These are phyloP conservation scores for Thamnidium elegans DNA, from an alignment of 192 early-diverging fungal species.

Conservation along the genomic window DNA sequence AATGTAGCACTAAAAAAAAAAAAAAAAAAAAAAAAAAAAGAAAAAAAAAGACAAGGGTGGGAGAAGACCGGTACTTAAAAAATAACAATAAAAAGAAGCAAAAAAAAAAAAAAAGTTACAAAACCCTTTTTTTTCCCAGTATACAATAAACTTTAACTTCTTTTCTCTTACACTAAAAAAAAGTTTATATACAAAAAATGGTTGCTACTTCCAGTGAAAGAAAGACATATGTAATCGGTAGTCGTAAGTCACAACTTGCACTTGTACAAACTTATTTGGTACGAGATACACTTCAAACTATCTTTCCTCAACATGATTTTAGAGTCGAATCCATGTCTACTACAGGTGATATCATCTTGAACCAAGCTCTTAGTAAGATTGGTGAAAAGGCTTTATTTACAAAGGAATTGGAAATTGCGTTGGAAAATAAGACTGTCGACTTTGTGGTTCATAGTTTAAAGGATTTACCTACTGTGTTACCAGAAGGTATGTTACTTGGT, in stretches of 20 bases:
- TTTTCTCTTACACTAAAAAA: constrained; percentile 65
- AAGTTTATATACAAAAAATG: neutral
- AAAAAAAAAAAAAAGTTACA: neutral
- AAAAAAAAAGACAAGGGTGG: neutral
- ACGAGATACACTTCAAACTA: constrained; percentile 46
- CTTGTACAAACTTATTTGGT: constrained; percentile 84
- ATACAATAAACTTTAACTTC: constrained; percentile 32
- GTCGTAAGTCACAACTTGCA: constrained; percentile 85
- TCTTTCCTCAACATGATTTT: constrained; percentile 45
- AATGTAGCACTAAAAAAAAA: constrained; percentile 34
- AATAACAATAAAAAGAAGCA: neutral
- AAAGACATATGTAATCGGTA: constrained; percentile 55
- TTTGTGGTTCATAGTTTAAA: constrained; percentile 93
- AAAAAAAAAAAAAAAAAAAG: constrained; percentile 11
- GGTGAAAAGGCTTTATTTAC: constrained; percentile 90
- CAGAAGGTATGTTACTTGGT: constrained; percentile 75
- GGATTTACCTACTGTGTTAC: constrained; percentile 86
- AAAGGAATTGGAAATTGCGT: constrained; percentile 83
- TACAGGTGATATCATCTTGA: constrained; percentile 77
- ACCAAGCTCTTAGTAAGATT: constrained; percentile 83
- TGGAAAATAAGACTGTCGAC: constrained; percentile 65
- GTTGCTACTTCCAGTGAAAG: constrained; percentile 1
- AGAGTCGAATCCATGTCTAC: constrained; percentile 64
- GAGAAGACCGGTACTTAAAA: too few species aligned
- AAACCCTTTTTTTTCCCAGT: neutral